Base-by-base conservation (phyloP, 1,284 basidiomycete species). In the Rhodotorula sp. region DNA sequence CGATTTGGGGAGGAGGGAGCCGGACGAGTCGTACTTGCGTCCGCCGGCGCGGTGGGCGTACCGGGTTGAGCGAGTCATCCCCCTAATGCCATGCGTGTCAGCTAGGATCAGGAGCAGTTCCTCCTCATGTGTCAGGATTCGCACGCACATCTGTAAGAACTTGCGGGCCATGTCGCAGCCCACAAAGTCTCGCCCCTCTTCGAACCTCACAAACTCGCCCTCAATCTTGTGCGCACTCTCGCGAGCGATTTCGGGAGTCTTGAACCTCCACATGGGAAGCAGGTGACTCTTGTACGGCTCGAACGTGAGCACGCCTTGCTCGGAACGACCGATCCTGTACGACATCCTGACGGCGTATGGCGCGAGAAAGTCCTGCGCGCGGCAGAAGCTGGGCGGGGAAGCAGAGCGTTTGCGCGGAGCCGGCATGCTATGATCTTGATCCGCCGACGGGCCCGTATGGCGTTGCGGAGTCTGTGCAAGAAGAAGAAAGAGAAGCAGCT, bases 31-130 rank as follows among this genome's bases (percentile, higher is more conserved):
- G 60, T 71, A 73, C 49, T 73, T 73, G 31, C 61, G 62, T 4
- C 72, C 72, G 3, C 72, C 72, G 16, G 60, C 49, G 31, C 66
- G 65, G 28, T 70, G 66, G 6, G 66, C 72, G 62, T 73, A 73
- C 14, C 72, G 54, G 19, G 54, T 65, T 2, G 67, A 60, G 34
- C 67, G 64, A 1, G 67, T 72, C 71, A 72, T 69, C 21, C 67
- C 66, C 67, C 52, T 60, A 45, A 8, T 4, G 26, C 19, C 14
- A 19, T 45, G 18, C 8, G n/a, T 23, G 1, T 23, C 6, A 28
- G 28, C 18, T 6, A 55, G 49, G 3, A 19, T 28, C 10, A n/a
- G 28, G 54, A n/a, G n/a, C n/a, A n/a, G n/a, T n/a, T n/a, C n/a
- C n/a, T n/a, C n/a, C n/a, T n/a, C n/a, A n/a, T n/a, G n/a, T n/a